Percentiles rank a stretch among this genome's conserved stretches.
These are phyloP conservation scores for Ganoderma resinaceum DNA, from an alignment of 1,284 basidiomycete species.

Conservation along the genomic window DNA sequence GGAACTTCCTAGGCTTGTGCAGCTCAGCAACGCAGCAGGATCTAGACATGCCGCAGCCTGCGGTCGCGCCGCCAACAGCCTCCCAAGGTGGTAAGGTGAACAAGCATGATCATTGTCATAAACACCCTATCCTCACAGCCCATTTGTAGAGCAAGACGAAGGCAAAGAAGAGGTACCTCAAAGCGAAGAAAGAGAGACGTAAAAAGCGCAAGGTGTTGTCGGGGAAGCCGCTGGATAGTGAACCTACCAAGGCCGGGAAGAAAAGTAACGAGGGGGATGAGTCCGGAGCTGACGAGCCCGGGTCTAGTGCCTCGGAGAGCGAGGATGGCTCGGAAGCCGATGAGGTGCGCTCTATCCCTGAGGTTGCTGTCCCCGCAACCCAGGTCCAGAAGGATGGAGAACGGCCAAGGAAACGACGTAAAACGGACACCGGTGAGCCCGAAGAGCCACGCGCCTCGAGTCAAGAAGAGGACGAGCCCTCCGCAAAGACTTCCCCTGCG, in stretches of 20 bases:
- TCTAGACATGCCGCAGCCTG: slow-evolving; percentile 8
- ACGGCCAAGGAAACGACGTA: slow-evolving; percentile 44
- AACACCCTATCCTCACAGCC: slow-evolving; percentile 3
- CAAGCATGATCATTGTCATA: background rate
- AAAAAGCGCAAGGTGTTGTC: slow-evolving; percentile 38
- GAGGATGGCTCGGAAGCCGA: slow-evolving; percentile 36
- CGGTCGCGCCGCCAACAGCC: background rate
- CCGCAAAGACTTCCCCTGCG: slow-evolving; percentile 17
- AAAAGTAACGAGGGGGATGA: slow-evolving; percentile 19
- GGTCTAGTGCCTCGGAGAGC: slow-evolving; percentile 30
- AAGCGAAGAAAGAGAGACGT: slow-evolving; percentile 44
- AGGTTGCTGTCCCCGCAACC: slow-evolving; percentile 2
- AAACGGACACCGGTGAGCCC: slow-evolving; percentile 36
- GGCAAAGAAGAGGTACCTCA: slow-evolving; percentile 45
- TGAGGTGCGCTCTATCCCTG: slow-evolving; percentile 19
- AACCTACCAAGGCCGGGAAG: background rate
- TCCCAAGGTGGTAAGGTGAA: slow-evolving; percentile 30
- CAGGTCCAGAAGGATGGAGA: slow-evolving; percentile 34
- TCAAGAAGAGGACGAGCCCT: slow-evolving; percentile 15
- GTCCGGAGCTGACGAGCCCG: slow-evolving; percentile 20
- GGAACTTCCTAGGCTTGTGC: background rate
- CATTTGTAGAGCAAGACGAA: slow-evolving; percentile 40
- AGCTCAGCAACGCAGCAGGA: background rate
- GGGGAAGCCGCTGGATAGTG: slow-evolving; percentile 4
- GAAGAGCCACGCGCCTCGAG: slow-evolving; percentile 28